phyloP scores from a whole-genome alignment of 1,139 yeast genomes.

The Yamadazyma dendronema region DNA sequence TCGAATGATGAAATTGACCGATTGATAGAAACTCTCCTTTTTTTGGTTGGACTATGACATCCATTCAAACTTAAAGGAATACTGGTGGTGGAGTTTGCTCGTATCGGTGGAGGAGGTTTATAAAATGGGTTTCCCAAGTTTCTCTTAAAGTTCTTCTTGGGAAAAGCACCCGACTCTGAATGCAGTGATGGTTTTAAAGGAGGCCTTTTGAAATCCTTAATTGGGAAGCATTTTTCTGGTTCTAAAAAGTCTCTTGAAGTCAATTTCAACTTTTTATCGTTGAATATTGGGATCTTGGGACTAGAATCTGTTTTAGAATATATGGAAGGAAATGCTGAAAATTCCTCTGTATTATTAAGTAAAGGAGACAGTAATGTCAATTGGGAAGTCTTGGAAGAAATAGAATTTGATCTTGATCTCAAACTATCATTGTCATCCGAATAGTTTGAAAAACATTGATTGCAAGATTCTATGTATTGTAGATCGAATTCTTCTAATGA shows the following conservation, averaged over 20 bases:
- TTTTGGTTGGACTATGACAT: conserved; percentile 15
- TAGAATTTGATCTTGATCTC: conserved; percentile 9
- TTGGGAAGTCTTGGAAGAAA: conserved; percentile 10
- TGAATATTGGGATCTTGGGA: conserved; percentile 12
- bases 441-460: conserved; percentile 12
- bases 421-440: conserved; percentile 5
- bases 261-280: conserved; percentile 10
- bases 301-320: conserved; percentile 2
- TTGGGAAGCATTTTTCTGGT: not conserved
- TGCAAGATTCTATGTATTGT: conserved; percentile 20
- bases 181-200: conserved; percentile 15
- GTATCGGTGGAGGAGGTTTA: conserved; percentile 15
- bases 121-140: conserved; percentile 18
- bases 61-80: conserved; percentile 1
- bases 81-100: conserved; percentile 5
- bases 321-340: conserved; percentile 2
- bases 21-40: conserved; percentile 13
- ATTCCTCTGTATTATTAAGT: conserved; percentile 13
- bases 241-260: conserved; percentile 1
- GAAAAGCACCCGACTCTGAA: conserved; percentile 1
- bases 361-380: conserved; percentile 18
- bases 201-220: conserved; percentile 13
- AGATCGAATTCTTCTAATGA: conserved; percentile 19
- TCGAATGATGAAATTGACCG: conserved; percentile 47
- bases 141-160: conserved; percentile 3